Evolutionary conservation across 1,284 basidiomycete species (phyloP).

Genomic region (Cutaneotrichosporon mucoides): DNA sequence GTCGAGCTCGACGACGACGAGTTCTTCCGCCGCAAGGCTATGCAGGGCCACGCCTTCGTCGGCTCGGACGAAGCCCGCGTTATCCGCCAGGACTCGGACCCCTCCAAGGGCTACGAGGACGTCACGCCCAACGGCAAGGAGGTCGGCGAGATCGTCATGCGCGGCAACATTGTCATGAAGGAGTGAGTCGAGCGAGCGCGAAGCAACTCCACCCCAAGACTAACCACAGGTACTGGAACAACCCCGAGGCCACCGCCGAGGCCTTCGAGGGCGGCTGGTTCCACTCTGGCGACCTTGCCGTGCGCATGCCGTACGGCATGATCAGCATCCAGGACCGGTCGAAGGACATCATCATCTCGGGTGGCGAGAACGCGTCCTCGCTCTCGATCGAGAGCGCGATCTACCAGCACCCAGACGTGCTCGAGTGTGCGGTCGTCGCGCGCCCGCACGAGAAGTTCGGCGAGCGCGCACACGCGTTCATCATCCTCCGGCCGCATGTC

Average conservation of each 20-base stretch:
- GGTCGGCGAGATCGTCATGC: constrained; percentile 20
- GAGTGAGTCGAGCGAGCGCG: background rate
- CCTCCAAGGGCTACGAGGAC: constrained; percentile 15
- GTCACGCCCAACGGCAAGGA: constrained; percentile 17
- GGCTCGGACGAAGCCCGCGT: constrained; percentile 16
- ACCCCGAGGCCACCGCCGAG: constrained; percentile 63
- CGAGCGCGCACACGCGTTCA: constrained; percentile 74
- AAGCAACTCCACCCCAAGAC: too few relatives aligned
- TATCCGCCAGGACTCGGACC: constrained; percentile 10
- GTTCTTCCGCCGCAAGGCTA: constrained; percentile 22
- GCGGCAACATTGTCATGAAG: constrained; percentile 47
- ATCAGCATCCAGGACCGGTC: constrained; percentile 50
- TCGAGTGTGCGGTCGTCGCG: constrained; percentile 68
- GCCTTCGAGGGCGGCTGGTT: constrained; percentile 73
- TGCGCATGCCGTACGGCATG: constrained; percentile 78
- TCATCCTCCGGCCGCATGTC: constrained; percentile 53
- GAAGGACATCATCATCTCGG: constrained; percentile 80
- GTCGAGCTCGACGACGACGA: constrained; percentile 15
- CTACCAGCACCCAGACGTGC: constrained; percentile 59
- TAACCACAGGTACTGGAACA: constrained; percentile 60
- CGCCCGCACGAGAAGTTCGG: constrained; percentile 68
- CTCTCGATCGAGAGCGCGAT: constrained; percentile 78
- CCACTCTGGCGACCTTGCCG: constrained; percentile 76
- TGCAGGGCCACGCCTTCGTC: constrained; percentile 19
- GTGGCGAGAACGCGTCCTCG: constrained; percentile 83